Evolutionary conservation across 2,329 filamentous ascomycete genomes (phyloP).

Genomic region (Eutypella sp.): DNA sequence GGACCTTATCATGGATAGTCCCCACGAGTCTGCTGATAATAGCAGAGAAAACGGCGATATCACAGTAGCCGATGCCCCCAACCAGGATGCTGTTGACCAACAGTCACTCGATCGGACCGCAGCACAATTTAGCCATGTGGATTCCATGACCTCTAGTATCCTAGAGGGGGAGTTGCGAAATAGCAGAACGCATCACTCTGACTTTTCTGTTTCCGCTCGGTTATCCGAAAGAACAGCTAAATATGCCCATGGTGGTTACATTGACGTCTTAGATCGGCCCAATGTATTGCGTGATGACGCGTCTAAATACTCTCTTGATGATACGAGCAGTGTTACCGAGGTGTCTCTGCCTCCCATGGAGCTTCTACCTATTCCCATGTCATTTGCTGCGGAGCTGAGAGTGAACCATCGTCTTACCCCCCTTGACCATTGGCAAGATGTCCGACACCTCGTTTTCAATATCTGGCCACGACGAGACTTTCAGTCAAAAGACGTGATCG

Average conservation of each 20-base stretch:
- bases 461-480: conserved; percentile 23
- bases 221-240: conserved; percentile 17
- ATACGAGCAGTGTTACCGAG: conserved; percentile 3
- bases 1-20: conserved; percentile 7
- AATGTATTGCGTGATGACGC: conserved; percentile 32
- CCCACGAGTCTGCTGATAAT: background rate
- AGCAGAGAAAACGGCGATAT: conserved; percentile 2
- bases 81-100: conserved; percentile 4
- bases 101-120: conserved; percentile 17
- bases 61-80: background rate
- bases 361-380: conserved; percentile 52
- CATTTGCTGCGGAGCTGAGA: conserved; percentile 52
- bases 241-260: conserved; percentile 9
- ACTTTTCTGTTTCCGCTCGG: conserved; percentile 16
- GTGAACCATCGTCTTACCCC: conserved; percentile 74
- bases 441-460: conserved; percentile 68
- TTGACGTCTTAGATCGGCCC: conserved; percentile 28
- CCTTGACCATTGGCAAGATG: conserved; percentile 82
- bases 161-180: conserved; percentile 17
- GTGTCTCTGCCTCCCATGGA: conserved; percentile 23
- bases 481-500: conserved; percentile 22
- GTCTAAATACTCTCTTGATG: conserved; percentile 27
- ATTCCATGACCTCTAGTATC: conserved; percentile 11
- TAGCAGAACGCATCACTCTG: conserved; percentile 11
- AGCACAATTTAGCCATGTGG: conserved; percentile 23